A percentile compares a stretch with the other conserved stretches of the same genome.
phyloP scores from a whole-genome alignment of 2,329 filamentous ascomycete species.

The Thermoascus crustaceus region DNA sequence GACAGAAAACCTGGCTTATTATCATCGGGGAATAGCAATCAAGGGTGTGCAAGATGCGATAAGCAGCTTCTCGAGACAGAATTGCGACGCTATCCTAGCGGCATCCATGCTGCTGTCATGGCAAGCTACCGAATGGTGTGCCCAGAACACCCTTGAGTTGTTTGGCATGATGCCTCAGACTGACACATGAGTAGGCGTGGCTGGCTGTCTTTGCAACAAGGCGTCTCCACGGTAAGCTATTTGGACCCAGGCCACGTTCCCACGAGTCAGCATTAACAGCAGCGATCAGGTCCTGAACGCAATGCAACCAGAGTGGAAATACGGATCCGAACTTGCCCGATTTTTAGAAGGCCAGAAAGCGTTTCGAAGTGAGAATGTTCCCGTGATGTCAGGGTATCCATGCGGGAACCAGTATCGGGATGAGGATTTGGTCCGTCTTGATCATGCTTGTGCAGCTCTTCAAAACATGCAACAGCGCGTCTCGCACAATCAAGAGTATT shows the following conservation, averaged over 20 bases:
- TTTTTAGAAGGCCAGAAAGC: constrained; percentile 35
- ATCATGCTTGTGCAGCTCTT: constrained; percentile 59
- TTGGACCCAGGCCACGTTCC: neutral
- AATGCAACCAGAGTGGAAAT: constrained; percentile 79
- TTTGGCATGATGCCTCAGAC: constrained; percentile 18
- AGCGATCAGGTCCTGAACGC: constrained; percentile 65
- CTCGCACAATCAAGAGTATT: constrained; percentile 61
- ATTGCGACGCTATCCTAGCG: constrained; percentile 84
- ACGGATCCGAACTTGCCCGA: constrained; percentile 61
- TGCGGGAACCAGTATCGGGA: constrained; percentile 34
- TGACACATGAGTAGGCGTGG: constrained; percentile 58
- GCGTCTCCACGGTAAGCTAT: constrained; percentile 69
- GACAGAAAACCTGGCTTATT: constrained; percentile 79
- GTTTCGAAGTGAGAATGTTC: constrained; percentile 26
- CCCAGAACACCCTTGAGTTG: too few relatives aligned
- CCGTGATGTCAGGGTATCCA: constrained; percentile 24
- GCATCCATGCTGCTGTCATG: constrained; percentile 88
- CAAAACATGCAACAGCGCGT: constrained; percentile 51
- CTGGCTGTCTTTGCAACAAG: constrained; percentile 89
- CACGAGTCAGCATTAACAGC: constrained; percentile 3
- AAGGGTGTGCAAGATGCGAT: constrained; percentile 86
- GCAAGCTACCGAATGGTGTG: constrained; percentile 96
- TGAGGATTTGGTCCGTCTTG: constrained; percentile 62
- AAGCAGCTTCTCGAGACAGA: constrained; percentile 71
- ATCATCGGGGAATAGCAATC: constrained; percentile 77